These are phyloP conservation scores for Aspergillus aculeatus DNA, from an alignment of 2,329 filamentous ascomycete species.

Conservation along the genomic window DNA sequence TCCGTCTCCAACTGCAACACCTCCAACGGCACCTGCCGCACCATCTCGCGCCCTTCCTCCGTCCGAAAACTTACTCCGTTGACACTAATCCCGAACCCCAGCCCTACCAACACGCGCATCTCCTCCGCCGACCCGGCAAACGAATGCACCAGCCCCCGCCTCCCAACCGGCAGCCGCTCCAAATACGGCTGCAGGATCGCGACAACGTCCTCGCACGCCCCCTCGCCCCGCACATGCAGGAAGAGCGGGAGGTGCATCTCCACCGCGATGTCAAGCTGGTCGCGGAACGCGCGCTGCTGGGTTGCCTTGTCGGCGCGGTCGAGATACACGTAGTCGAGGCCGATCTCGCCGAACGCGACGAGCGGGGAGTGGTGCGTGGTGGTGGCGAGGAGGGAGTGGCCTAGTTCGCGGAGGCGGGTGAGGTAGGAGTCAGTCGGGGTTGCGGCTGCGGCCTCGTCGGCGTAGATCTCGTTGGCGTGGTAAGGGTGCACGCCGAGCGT, in stretches of 20 bases:
- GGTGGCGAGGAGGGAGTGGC: conserved; percentile 23
- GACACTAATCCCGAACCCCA: conserved; percentile 49
- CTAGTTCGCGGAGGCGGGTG: conserved; percentile 18
- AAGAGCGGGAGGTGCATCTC: conserved; percentile 34
- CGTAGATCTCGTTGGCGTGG: conserved; percentile 48
- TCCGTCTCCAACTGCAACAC: conserved; percentile 50
- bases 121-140: conserved; percentile 70
- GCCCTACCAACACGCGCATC: conserved; percentile 39
- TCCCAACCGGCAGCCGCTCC: conserved; percentile 48
- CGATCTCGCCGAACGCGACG: conserved; percentile 51
- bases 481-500: conserved; percentile 55
- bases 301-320: conserved; percentile 44
- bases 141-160: conserved; percentile 68
- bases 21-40: conserved; percentile 41
- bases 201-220: conserved; percentile 45
- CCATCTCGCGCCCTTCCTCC: conserved; percentile 44
- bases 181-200: conserved; percentile 39
- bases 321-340: conserved; percentile 52
- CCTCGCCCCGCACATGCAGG: conserved; percentile 35
- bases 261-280: conserved; percentile 44
- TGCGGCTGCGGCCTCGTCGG: conserved; percentile 1
- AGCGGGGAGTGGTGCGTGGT: conserved; percentile 29
- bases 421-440: conserved; percentile 8
- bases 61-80: conserved; percentile 51
- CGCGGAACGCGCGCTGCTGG: conserved; percentile 43